Evolutionary conservation across 2,329 filamentous ascomycete species (phyloP).

Genomic region (Cadophora sp.): DNA sequence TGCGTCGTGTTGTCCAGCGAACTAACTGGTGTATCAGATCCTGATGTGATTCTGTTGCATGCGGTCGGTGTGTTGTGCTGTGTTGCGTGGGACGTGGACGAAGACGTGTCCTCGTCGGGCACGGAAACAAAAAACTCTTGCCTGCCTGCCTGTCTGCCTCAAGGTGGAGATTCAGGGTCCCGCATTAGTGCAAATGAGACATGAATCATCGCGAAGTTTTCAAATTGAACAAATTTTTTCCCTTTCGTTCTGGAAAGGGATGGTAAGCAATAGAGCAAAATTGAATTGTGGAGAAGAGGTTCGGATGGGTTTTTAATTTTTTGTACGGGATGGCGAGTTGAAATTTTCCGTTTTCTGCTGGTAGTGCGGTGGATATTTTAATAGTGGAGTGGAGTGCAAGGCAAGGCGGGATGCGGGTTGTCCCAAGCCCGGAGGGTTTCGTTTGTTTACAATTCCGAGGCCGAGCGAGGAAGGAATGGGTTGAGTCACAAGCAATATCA

Average conservation of each 20-base stretch:
- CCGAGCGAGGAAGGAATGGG: neutral
- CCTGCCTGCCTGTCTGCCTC: neutral
- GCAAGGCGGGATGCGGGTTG: neutral
- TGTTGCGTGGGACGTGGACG: neutral
- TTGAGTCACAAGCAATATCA: conserved; percentile 13
- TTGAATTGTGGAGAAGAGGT: neutral
- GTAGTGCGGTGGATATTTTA: conserved; percentile 4
- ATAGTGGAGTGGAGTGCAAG: conserved; percentile 1
- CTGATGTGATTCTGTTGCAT: too few species aligned
- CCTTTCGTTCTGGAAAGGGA: neutral
- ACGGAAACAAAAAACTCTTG: neutral
- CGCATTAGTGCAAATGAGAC: neutral
- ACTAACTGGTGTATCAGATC: neutral
- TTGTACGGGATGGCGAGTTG: neutral
- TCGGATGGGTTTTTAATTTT: neutral
- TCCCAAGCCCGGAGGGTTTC: neutral
- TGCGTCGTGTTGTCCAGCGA: neutral
- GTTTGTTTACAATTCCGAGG: neutral
- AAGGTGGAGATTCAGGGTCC: conserved; percentile 10
- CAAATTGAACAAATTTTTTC: neutral
- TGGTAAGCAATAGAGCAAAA: neutral
- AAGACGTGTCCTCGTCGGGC: conserved; percentile 7
- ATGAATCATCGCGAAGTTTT: conserved; percentile 14
- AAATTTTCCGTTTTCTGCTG: neutral
- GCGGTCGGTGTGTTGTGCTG: neutral